Percentiles rank a stretch among this genome's conserved stretches.
These are phyloP conservation scores for Jacaranda mimosifolia DNA, from an alignment of 257 asterid species.

Conservation along the genomic window DNA sequence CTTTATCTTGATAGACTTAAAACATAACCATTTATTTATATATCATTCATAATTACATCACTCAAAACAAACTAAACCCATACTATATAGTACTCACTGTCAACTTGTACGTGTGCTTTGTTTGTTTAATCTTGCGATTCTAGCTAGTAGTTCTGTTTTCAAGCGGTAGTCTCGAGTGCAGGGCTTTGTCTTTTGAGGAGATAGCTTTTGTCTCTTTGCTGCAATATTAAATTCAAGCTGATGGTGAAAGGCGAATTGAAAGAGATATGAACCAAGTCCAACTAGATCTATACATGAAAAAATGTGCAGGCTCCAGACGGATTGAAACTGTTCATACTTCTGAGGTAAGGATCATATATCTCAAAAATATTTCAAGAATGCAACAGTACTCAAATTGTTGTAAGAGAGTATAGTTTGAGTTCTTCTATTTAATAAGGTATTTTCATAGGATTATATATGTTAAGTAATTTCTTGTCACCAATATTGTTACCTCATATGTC, in stretches of 20 bases:
- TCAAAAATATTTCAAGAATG: neutral
- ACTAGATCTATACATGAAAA: neutral
- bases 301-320: constrained; percentile 22
- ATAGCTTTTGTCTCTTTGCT: neutral
- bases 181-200: constrained; percentile 14
- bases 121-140: neutral
- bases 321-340: neutral
- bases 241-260: constrained; percentile 17
- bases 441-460: too few relatives aligned
- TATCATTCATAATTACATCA: too few relatives aligned
- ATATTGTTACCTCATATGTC: too few relatives aligned
- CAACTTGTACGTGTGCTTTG: neutral
- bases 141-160: neutral
- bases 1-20: too few relatives aligned
- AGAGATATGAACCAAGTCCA: neutral
- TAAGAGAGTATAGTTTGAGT: too few relatives aligned
- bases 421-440: too few relatives aligned
- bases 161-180: constrained; percentile 14
- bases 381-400: too few relatives aligned
- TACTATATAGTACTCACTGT: too few relatives aligned
- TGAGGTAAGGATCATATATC: neutral
- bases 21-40: too few relatives aligned
- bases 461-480: too few relatives aligned
- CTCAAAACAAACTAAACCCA: too few relatives aligned
- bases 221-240: neutral